These are phyloP conservation scores for Rutidosis leptorrhynchoides DNA, from an alignment of 129 eudicot genomes.

Conservation along the genomic window DNA sequence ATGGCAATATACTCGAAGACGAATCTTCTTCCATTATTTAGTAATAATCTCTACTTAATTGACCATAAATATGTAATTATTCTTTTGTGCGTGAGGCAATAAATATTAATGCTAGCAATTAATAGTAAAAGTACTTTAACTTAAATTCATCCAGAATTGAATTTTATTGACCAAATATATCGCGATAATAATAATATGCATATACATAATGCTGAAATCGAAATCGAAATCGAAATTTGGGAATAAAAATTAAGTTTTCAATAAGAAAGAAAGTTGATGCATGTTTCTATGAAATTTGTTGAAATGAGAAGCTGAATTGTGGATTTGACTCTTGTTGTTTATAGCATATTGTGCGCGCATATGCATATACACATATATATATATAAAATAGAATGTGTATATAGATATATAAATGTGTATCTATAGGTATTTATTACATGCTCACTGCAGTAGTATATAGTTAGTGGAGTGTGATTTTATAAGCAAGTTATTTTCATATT, in stretches of 20 bases:
- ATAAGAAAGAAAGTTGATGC: background rate
- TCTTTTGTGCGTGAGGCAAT: background rate
- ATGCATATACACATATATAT: background rate
- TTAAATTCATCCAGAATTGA: background rate
- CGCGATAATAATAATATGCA: too few species aligned
- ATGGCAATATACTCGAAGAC: background rate
- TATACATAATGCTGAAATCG: background rate
- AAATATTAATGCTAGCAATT: too few species aligned
- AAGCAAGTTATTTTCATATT: background rate
- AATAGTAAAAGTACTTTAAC: background rate
- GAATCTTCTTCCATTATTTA: background rate
- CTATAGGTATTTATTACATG: background rate
- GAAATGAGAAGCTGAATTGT: background rate
- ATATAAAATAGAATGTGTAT: background rate
- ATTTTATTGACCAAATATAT: background rate
- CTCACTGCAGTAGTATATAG: background rate
- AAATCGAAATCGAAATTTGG: background rate
- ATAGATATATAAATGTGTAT: background rate
- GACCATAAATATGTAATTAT: background rate
- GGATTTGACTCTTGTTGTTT: background rate
- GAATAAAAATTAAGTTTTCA: too few species aligned
- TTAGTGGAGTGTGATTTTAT: background rate
- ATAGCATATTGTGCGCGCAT: background rate
- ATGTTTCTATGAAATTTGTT: background rate
- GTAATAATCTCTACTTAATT: background rate